These are phyloP conservation scores for Allium cepa DNA, from an alignment of 106 monocot genomes.

Conservation along the genomic window DNA sequence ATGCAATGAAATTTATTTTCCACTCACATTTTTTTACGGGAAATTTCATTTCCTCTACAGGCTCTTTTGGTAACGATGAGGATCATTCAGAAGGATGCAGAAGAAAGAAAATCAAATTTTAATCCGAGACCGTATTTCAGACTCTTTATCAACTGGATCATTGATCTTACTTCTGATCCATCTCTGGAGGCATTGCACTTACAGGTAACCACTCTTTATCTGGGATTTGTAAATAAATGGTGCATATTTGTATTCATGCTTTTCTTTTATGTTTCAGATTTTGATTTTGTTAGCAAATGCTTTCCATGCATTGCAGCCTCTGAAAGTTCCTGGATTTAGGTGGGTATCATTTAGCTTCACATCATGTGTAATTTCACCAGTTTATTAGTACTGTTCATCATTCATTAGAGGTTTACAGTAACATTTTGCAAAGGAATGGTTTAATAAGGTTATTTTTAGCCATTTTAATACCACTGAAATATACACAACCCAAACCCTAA, in stretches of 20 bases:
- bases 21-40: background rate
- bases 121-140: conserved; percentile 93
- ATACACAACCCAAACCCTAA: too few species aligned
- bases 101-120: conserved; percentile 77
- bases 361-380: too few species aligned
- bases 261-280: conserved; percentile 38
- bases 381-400: background rate
- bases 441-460: too few species aligned
- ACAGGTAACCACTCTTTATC: conserved; percentile 33
- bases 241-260: background rate
- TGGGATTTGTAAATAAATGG: background rate
- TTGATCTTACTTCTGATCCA: conserved; percentile 68
- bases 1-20: too few species aligned
- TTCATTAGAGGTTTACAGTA: background rate
- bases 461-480: too few species aligned
- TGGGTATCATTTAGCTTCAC: conserved; percentile 11
- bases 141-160: conserved; percentile 76
- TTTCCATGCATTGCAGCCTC: conserved; percentile 86
- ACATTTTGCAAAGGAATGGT: too few species aligned
- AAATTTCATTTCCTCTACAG: conserved; percentile 18
- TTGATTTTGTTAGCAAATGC: conserved; percentile 82
- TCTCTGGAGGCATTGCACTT: conserved; percentile 51
- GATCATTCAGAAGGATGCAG: conserved; percentile 71
- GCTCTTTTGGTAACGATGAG: conserved; percentile 50
- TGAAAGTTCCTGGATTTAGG: conserved; percentile 88